Base-by-base conservation (phyloP, 1,284 basidiomycete genomes). In the Athelia psychrophila region DNA sequence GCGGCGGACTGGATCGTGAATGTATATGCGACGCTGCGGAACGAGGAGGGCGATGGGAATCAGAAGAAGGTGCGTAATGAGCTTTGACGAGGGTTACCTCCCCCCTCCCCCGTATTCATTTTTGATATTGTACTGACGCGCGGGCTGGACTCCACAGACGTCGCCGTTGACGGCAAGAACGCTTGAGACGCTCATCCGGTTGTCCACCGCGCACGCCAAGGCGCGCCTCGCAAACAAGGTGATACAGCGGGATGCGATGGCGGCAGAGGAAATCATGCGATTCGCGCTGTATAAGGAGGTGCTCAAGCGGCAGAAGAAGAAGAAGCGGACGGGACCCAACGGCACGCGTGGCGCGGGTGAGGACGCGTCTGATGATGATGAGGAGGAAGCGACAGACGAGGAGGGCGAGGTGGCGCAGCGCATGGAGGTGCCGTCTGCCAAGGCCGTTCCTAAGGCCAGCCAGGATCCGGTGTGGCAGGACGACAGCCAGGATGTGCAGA, bases 281-380 rank as follows among this genome's bases (percentile, higher is more conserved):
- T 99, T 94, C 69, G 97, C 97, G 1, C 81, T 99, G 27, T 99
- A 96, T 84, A 97, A 96, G 67, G 97, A 99, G 68, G 96, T 99
- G 18, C 81, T 94, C 49, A 93, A 91, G 65, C 84, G 80, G 65
- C 80, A 80, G 60, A 84, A 77, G 65, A 75, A 81, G 54, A 92
- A 92, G 76, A 89, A 88, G 71, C 81, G 90, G 64, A 93, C 90
- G 72, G 78, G 91, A 54, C 88, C 88, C 68, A 81, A 74, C 55
- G 84, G 80, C 42, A 80, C 66, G 6, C 68, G 58, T 22, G 66
- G 63, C 3, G 38, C n/a, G 20, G 70, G 69, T n/a, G 75, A 73
- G 38, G 64, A 67, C 30, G 59, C 57, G 27, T 80, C 75, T 22
- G 74, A 76, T 40, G 73, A 71, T 50, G 75, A 76, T 18, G 72